Percentiles rank a stretch among this genome's conserved stretches.
Conservation (phyloP, 2,329 filamentous ascomycete genomes). For the Alternaria viburni region DNA sequence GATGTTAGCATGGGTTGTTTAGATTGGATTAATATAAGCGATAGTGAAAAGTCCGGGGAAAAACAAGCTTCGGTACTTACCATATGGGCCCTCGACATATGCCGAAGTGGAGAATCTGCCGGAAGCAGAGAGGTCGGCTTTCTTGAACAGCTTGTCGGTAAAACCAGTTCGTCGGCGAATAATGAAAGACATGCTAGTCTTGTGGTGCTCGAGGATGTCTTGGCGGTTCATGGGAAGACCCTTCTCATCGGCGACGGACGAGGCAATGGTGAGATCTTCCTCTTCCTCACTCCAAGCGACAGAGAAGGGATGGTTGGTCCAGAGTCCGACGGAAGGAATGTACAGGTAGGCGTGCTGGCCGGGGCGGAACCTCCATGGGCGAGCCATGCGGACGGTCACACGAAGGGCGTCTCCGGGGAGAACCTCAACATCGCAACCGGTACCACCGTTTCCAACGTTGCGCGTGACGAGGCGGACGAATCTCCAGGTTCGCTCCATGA, state of each 20-base stretch:
- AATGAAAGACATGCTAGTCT: slow-evolving; percentile 75
- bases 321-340: slow-evolving; percentile 73
- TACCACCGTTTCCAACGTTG: slow-evolving; percentile 71
- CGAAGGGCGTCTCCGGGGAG: slow-evolving; percentile 77
- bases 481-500: slow-evolving; percentile 66
- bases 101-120: slow-evolving; percentile 69
- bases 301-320: slow-evolving; percentile 81
- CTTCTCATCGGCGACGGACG: slow-evolving; percentile 50
- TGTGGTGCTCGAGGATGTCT: slow-evolving; percentile 58
- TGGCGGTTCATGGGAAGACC: slow-evolving; percentile 56
- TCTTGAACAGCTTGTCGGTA: slow-evolving; percentile 80
- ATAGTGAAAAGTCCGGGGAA: slow-evolving; percentile 33
- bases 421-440: slow-evolving; percentile 73
- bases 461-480: slow-evolving; percentile 66
- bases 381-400: slow-evolving; percentile 74
- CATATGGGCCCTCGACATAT: slow-evolving; percentile 87
- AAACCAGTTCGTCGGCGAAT: slow-evolving; percentile 88
- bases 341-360: slow-evolving; percentile 83
- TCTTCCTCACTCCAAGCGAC: slow-evolving; percentile 77
- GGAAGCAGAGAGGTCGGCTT: slow-evolving; percentile 62
- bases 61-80: slow-evolving; percentile 42
- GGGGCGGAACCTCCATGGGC: slow-evolving; percentile 76
- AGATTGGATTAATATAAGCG: slow-evolving; percentile 28
- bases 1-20: slow-evolving; percentile 34
- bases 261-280: slow-evolving; percentile 41